Percentiles rank a stretch among this genome's conserved stretches.
Evolutionary conservation across 1,139 yeast genomes (phyloP).

Genomic region (Hyphopichia pseudoburtonii): DNA sequence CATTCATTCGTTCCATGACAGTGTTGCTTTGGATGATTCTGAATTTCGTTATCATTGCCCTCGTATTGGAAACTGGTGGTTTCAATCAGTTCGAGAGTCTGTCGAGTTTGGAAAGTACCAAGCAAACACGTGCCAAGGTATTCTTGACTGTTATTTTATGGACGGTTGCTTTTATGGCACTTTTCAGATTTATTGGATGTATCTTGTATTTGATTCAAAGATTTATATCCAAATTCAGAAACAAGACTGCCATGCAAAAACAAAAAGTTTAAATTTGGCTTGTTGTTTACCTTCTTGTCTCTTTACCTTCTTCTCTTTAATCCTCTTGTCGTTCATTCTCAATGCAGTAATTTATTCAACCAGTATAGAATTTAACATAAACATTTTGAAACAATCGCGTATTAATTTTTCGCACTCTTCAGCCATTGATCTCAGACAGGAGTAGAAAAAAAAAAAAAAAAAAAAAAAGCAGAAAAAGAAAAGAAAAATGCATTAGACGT

Average conservation of each 20-base stretch:
- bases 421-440: too few relatives aligned
- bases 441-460: not conserved
- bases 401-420: too few relatives aligned
- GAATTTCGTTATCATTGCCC: slow-evolving; percentile 68
- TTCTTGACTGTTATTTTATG: slow-evolving; percentile 75
- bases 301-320: not conserved
- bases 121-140: slow-evolving; percentile 33
- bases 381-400: too few relatives aligned
- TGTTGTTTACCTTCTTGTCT: not conserved
- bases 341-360: not conserved
- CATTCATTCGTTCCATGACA: slow-evolving; percentile 76
- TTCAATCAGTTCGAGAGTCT: slow-evolving; percentile 34
- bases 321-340: not conserved
- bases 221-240: slow-evolving; percentile 23
- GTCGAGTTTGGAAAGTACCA: slow-evolving; percentile 13
- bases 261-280: not conserved
- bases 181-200: slow-evolving; percentile 72
- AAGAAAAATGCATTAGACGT: too few relatives aligned
- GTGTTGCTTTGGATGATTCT: slow-evolving; percentile 78
- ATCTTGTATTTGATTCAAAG: slow-evolving; percentile 52
- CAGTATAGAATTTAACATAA: too few relatives aligned
- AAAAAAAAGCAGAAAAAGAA: not conserved
- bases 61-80: slow-evolving; percentile 73
- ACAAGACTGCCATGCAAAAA: slow-evolving; percentile 4
- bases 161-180: slow-evolving; percentile 80